These are phyloP conservation scores for Phalaenopsis aphrodite DNA, from an alignment of 106 monocot genomes.

Conservation along the genomic window DNA sequence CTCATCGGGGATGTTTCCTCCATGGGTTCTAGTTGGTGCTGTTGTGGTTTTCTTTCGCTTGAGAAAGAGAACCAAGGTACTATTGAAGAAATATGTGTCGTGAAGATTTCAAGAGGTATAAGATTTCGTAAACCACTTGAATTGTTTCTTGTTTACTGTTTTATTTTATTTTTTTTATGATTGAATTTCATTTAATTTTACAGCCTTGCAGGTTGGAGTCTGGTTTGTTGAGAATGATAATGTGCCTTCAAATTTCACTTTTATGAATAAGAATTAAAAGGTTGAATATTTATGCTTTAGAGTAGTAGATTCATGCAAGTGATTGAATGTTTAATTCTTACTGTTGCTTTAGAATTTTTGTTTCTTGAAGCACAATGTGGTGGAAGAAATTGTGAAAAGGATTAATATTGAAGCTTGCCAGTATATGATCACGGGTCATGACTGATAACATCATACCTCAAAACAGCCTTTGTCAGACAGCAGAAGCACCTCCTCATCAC, in stretches of 20 bases:
- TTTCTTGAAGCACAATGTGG: neutral
- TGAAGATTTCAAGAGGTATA: conserved; percentile 12
- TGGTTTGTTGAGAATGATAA: neutral
- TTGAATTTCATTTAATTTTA: neutral
- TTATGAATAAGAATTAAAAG: neutral
- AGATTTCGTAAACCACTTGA: neutral
- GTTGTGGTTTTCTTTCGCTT: conserved; percentile 68
- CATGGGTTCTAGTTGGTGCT: conserved; percentile 81
- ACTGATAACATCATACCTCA: too few relatives aligned
- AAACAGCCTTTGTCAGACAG: too few relatives aligned
- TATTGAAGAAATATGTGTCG: conserved; percentile 56
- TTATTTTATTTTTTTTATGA: neutral
- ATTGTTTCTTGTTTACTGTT: neutral
- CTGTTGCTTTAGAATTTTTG: neutral
- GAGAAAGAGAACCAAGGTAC: conserved; percentile 80
- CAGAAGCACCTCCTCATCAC: too few relatives aligned
- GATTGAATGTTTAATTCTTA: neutral
- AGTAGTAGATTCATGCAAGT: neutral
- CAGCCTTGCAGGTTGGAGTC: neutral
- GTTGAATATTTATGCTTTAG: neutral
- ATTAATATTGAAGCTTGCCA: too few relatives aligned
- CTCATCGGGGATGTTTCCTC: conserved; percentile 42
- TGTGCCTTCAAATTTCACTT: neutral
- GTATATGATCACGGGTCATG: too few relatives aligned
- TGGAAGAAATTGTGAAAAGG: neutral